Base-by-base conservation (phyloP, 2,329 filamentous ascomycete species). In the Phaeophleospora eucalypticola region DNA sequence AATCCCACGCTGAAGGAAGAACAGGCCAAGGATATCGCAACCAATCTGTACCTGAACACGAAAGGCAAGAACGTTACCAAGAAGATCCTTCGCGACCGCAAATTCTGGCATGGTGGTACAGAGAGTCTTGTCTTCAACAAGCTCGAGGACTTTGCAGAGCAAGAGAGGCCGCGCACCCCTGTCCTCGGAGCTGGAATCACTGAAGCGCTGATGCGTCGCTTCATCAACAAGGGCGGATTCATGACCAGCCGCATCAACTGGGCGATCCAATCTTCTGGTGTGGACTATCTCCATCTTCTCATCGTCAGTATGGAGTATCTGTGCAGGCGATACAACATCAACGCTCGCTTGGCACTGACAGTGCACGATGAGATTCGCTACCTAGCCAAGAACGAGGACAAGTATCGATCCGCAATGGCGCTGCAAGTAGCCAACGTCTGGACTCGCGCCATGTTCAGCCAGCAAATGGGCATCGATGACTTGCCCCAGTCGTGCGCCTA, bases 41-140 rank as follows among this genome's bases (percentile, higher is more conserved):
- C 81, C 7, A 88, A 83, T 48, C 77, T 98, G 0, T 98, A 98
- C 66, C 79, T 82, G 51, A 85, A 84, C 50, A 98, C 93, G 1
- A 98, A 98, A 66, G 93, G 93, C 18, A 80, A 83, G 43, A 93
- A 93, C 63, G 95, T 89, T 0, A 85, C 75, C 36, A 79, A 87
- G 20, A 93, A 85, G 58, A 59, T 75, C 0, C 70, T 97, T 4
- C 79, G 82, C 61, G 84, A 89, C 46, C 78, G 82, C 6, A 72
- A 86, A 0, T 98, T 98, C 67, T 98, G 93, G 91, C 83, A 90
- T 42, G 93, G 93, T 21, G 93, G 93, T 6, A 97, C 93, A 0
- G 93, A 98, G 66, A 95, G 89, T 0, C 93, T 97, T 58, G 91
- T 98, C 6, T 98, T 98, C 77, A 98, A 98, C 71, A 93, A 89